A percentile compares a stretch with the other conserved stretches of the same genome.
Conservation (phyloP, 768 basidiomycete species). For the Trametes elegans region DNA sequence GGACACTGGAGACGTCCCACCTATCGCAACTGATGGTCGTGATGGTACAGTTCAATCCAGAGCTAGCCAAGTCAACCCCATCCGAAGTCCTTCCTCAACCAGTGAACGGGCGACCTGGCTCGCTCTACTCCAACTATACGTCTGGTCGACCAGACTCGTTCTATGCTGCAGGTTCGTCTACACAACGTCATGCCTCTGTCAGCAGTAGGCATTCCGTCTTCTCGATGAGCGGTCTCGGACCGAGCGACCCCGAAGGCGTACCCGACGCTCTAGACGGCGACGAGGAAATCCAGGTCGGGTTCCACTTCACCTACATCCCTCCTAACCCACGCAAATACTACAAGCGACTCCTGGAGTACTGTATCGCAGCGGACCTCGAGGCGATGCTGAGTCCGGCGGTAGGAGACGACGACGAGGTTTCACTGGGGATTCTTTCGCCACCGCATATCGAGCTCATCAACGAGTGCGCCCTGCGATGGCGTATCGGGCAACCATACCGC, state of each 20-base stretch:
- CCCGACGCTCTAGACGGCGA: constrained; percentile 50
- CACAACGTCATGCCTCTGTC: constrained; percentile 58
- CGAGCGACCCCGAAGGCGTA: constrained; percentile 34
- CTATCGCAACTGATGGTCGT: constrained; percentile 86
- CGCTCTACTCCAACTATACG: constrained; percentile 44
- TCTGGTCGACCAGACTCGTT: constrained; percentile 25
- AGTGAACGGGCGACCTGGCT: constrained; percentile 49
- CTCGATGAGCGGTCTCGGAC: constrained; percentile 26
- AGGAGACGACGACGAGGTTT: constrained; percentile 95
- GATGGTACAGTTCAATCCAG: constrained; percentile 84
- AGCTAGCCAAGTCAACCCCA: constrained; percentile 77
- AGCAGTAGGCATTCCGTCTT: constrained; percentile 64
- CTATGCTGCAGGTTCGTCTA: constrained; percentile 18
- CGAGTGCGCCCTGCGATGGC: constrained; percentile 88
- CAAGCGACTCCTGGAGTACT: constrained; percentile 77
- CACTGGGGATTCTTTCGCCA: constrained; percentile 82
- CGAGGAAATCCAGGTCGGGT: constrained; percentile 69
- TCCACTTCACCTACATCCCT: constrained; percentile 88
- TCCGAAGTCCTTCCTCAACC: constrained; percentile 44
- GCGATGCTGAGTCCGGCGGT: constrained; percentile 87
- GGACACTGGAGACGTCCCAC: constrained; percentile 73
- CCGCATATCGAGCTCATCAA: constrained; percentile 80
- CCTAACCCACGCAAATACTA: constrained; percentile 86
- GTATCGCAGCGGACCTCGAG: constrained; percentile 83
- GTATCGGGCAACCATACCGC: constrained; percentile 77